Conservation (phyloP, 768 basidiomycete genomes). For the Mycena galericulata region DNA sequence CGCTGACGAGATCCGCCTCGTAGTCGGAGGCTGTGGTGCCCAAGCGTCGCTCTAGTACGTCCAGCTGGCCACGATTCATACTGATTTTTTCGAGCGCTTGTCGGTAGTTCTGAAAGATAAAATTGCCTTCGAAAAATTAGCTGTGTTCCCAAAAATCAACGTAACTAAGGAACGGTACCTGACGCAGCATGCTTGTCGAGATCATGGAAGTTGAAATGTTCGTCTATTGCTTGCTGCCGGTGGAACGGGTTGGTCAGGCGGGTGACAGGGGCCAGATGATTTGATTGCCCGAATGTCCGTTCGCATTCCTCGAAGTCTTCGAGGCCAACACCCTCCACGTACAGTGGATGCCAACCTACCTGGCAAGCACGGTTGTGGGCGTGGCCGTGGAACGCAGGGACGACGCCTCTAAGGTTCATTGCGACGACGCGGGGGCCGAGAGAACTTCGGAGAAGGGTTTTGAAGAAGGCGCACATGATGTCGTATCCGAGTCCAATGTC, state of each 20-base stretch:
- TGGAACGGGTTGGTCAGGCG: conserved; percentile 39
- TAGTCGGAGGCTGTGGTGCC: conserved; percentile 3
- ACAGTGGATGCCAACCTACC: conserved; percentile 36
- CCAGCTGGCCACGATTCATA: neutral
- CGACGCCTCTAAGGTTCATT: conserved; percentile 24
- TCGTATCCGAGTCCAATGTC: conserved; percentile 37
- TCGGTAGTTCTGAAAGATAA: conserved; percentile 20
- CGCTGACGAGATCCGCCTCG: neutral
- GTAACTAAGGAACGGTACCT: conserved; percentile 1
- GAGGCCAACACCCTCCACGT: conserved; percentile 42
- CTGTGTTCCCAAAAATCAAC: neutral
- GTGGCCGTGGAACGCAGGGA: conserved; percentile 42
- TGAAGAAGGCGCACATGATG: conserved; percentile 43
- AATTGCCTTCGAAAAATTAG: neutral
- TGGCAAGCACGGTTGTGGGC: conserved; percentile 45
- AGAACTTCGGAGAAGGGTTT: conserved; percentile 34
- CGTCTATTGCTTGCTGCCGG: conserved; percentile 38
- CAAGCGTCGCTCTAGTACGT: neutral
- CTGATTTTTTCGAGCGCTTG: conserved; percentile 17
- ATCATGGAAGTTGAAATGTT: conserved; percentile 37
- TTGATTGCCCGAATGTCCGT: conserved; percentile 42
- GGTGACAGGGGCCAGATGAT: conserved; percentile 39
- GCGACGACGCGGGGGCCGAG: conserved; percentile 31
- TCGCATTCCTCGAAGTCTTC: conserved; percentile 43
- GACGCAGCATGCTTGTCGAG: conserved; percentile 36